Evolutionary conservation across 2,329 filamentous ascomycete species (phyloP).

Genomic region (Paecilomyces fulvus): DNA sequence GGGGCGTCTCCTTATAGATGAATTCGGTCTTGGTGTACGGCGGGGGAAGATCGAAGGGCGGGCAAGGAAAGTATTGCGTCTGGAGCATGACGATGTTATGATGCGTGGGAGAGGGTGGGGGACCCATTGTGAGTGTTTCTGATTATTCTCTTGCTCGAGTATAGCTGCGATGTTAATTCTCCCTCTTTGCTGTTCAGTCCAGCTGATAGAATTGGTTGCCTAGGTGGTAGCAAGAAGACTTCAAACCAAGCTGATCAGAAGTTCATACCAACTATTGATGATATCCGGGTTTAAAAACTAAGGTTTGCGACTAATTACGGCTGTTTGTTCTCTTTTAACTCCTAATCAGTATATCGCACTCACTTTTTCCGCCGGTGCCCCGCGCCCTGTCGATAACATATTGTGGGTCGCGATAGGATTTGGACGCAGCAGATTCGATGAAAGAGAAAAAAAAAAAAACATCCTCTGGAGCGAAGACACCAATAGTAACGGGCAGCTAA

Average conservation of each 20-base stretch:
- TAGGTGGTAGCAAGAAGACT: too few relatives aligned
- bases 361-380: neutral
- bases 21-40: constrained; percentile 26
- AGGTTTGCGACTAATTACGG: neutral
- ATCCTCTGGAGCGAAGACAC: neutral
- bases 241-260: too few relatives aligned
- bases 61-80: constrained; percentile 32
- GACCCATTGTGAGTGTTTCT: constrained; percentile 3
- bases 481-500: neutral
- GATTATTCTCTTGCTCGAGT: neutral
- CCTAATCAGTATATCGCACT: neutral
- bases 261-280: too few relatives aligned
- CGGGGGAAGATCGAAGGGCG: constrained; percentile 36
- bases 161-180: neutral
- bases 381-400: constrained; percentile 1
- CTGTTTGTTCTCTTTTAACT: neutral
- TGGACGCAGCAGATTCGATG: neutral
- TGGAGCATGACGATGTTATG: constrained; percentile 43
- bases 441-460: neutral
- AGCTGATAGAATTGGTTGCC: neutral
- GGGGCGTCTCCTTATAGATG: constrained; percentile 26
- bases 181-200: neutral
- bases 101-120: constrained; percentile 20
- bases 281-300: too few relatives aligned
- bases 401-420: neutral